These are phyloP conservation scores for Neurospora crassa DNA, from an alignment of 2,329 filamentous ascomycete species.

Conservation along the genomic window DNA sequence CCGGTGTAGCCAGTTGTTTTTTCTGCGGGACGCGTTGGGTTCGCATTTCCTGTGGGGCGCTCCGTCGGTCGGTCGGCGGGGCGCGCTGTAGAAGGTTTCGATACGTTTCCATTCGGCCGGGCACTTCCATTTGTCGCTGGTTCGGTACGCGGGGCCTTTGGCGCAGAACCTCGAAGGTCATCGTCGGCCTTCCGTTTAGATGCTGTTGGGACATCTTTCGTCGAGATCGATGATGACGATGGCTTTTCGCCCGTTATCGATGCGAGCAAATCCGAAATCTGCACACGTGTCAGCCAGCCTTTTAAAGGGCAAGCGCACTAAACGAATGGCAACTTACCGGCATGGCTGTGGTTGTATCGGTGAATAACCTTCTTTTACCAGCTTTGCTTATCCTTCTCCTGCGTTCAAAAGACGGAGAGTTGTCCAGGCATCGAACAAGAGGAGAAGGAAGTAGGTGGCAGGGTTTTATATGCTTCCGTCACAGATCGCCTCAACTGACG, in stretches of 20 bases:
- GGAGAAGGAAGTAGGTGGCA: not conserved
- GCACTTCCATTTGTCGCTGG: constrained; percentile 17
- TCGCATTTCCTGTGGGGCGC: constrained; percentile 11
- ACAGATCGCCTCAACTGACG: not conserved
- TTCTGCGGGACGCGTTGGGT: constrained; percentile 13
- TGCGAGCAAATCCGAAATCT: constrained; percentile 51
- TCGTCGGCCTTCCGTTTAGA: constrained; percentile 51
- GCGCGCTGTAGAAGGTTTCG: constrained; percentile 19
- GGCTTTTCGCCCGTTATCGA: constrained; percentile 49
- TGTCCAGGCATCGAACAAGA: not conserved
- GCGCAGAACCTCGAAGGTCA: constrained; percentile 30
- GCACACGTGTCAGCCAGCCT: constrained; percentile 13
- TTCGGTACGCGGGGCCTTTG: constrained; percentile 33
- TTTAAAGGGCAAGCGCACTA: not conserved
- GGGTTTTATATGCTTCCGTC: not conserved
- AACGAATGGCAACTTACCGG: constrained; percentile 23
- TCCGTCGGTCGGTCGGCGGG: constrained; percentile 12
- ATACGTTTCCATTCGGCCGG: constrained; percentile 13
- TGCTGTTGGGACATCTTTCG: constrained; percentile 22
- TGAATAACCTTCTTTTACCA: not conserved
- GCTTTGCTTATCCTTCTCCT: not conserved
- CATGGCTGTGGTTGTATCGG: constrained; percentile 21
- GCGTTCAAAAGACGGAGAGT: not conserved
- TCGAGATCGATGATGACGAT: constrained; percentile 24
- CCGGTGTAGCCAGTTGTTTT: constrained; percentile 1